Percentiles rank a stretch among this genome's conserved stretches.
These are phyloP conservation scores for Annulohypoxylon stygium DNA, from an alignment of 495 filamentous ascomycete genomes.

Conservation along the genomic window DNA sequence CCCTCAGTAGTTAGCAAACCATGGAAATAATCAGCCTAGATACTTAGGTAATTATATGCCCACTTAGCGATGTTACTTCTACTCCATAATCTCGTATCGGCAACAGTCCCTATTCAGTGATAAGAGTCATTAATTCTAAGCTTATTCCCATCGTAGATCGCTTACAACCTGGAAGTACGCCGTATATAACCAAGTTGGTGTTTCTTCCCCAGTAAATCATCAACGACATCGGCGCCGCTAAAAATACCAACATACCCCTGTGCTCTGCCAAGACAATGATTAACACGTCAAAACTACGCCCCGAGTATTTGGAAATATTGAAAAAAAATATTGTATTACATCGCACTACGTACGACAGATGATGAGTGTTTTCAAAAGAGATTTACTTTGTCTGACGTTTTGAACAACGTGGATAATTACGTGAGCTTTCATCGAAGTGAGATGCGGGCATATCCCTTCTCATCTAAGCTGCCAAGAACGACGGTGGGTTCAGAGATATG, in stretches of 20 bases:
- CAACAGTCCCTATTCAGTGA: background rate
- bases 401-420: background rate
- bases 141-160: background rate
- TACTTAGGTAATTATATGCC: background rate
- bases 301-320: background rate
- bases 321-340: background rate
- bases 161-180: background rate
- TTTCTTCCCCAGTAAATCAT: background rate
- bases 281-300: background rate
- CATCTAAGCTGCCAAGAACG: slow-evolving; percentile 9
- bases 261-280: background rate
- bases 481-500: background rate
- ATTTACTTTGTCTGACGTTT: background rate
- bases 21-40: background rate
- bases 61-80: background rate
- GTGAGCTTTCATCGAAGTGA: background rate
- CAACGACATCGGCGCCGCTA: slow-evolving; percentile 6
- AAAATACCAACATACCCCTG: background rate
- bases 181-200: background rate
- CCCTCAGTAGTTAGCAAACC: background rate
- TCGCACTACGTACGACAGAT: background rate
- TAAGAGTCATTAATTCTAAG: background rate
- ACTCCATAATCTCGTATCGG: background rate
- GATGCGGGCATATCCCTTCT: background rate
- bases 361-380: background rate